phyloP scores from a whole-genome alignment of 1,284 basidiomycete species.

The Sanghuangporus sanghuang region DNA sequence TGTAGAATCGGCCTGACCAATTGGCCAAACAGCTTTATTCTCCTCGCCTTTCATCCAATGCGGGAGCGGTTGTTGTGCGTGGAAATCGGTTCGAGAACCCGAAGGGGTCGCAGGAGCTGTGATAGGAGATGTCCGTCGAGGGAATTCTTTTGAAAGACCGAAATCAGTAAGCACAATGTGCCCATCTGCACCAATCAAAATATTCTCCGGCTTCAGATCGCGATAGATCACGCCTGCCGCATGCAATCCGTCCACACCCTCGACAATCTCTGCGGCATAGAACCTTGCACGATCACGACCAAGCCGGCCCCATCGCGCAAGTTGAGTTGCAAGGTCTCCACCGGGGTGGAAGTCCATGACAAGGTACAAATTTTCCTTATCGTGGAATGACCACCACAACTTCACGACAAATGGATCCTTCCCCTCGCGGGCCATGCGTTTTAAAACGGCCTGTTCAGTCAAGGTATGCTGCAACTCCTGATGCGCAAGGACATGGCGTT shows the following conservation, averaged over 20 bases:
- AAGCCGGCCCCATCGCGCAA: slow-evolving; percentile 89
- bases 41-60: slow-evolving; percentile 69
- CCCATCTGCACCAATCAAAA: slow-evolving; percentile 87
- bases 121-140: slow-evolving; percentile 40
- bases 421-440: slow-evolving; percentile 77
- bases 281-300: slow-evolving; percentile 91
- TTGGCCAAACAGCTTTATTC: slow-evolving; percentile 42
- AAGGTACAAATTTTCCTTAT: slow-evolving; percentile 90
- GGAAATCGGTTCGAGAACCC: slow-evolving; percentile 47
- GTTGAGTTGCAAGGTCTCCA: slow-evolving; percentile 93
- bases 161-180: slow-evolving; percentile 97
- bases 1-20: slow-evolving; percentile 57
- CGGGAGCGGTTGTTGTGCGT: slow-evolving; percentile 48
- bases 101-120: slow-evolving; percentile 56
- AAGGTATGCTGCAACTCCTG: slow-evolving; percentile 94
- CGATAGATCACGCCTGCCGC: slow-evolving; percentile 84
- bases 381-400: slow-evolving; percentile 94
- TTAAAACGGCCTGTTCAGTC: slow-evolving; percentile 91
- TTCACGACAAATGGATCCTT: slow-evolving; percentile 91
- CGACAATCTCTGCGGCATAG: slow-evolving; percentile 94
- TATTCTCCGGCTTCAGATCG: slow-evolving; percentile 92
- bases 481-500: slow-evolving; percentile 91
- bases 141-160: slow-evolving; percentile 86
- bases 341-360: slow-evolving; percentile 96
- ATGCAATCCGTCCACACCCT: slow-evolving; percentile 90